Evolutionary conservation across 2,329 filamentous ascomycete species (phyloP), one percentile per base, ranked within the genome.

Genomic region (Nannizziopsis barbatae): DNA sequence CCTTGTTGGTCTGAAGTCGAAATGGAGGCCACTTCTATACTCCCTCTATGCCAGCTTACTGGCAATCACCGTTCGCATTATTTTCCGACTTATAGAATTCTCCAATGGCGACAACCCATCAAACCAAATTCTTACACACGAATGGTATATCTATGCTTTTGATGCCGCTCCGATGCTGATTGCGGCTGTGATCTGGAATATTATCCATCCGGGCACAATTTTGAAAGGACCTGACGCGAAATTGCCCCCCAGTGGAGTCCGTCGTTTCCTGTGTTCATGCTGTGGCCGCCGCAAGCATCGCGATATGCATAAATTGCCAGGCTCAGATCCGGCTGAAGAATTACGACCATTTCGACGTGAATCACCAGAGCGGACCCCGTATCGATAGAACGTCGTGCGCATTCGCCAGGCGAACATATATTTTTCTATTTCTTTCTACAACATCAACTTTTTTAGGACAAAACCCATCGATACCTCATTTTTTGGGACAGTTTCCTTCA

Each of bases 41-140:
- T 74, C 71, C 7, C 65, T 81, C 2, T 80, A 79, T 56, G 57
- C 62, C 32, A 75, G 71, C 51, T 71, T 71, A 8, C 47, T 56
- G 0, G 62, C 80, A 40, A 73, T 81, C 49, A 61, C 73, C 5
- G 59, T 67, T 1, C 62, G 65, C 32, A 66, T 63, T 41, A 58
- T 67, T 36, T 64, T 60, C 48, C 63, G 65, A n/a, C 58, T 60
- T 5, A 52, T 65, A 18, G 62, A 68, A 50, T 49, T 47, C 11
- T 27, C 35, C 14, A 44, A 31, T 12, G 63, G 59, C 32, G 43
- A 45, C 18, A 47, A 53, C 32, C 49, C 55, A 31, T 66, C 62
- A 47, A 55, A 55, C 5, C 33, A 57, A 1, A 52, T 64, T 9
- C 53, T 60, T 8, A 57, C 51, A 12, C 52, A 66, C 18, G 64